These are phyloP conservation scores for Trichosanthes truncata DNA, from an alignment of 306 rosid genomes.

Conservation along the genomic window DNA sequence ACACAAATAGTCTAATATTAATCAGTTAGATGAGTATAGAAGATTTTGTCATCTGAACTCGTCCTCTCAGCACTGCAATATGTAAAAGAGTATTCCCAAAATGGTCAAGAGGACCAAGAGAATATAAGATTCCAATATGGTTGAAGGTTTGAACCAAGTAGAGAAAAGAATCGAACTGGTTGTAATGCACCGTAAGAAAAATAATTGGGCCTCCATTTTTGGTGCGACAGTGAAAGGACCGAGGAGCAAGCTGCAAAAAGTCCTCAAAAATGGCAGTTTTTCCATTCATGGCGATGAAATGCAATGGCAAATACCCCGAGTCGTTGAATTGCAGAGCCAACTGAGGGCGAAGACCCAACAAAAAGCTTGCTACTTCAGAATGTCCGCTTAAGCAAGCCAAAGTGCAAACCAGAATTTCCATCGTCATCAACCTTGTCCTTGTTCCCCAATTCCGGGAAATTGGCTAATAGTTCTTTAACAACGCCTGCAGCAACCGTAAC, in stretches of 20 bases:
- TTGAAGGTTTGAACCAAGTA: constrained; percentile 27
- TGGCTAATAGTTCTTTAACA: constrained; percentile 38
- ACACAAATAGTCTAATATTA: too few species aligned
- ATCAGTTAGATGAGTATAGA: too few species aligned
- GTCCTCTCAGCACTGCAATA: constrained; percentile 37
- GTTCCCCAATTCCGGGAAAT: constrained; percentile 17
- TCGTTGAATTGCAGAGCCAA: constrained; percentile 31
- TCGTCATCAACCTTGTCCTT: constrained; percentile 23
- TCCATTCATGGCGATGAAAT: constrained; percentile 43
- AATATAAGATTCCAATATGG: constrained; percentile 26
- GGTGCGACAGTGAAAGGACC: constrained; percentile 33
- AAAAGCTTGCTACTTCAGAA: constrained; percentile 40
- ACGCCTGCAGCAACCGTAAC: too few species aligned
- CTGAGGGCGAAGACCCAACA: constrained; percentile 26
- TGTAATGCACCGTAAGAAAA: constrained; percentile 50
- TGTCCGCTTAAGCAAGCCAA: constrained; percentile 40
- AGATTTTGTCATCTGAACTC: constrained; percentile 33
- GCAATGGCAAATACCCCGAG: constrained; percentile 56
- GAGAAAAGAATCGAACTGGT: constrained; percentile 35
- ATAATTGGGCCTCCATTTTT: constrained; percentile 49
- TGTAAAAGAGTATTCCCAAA: constrained; percentile 50
- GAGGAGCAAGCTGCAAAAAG: constrained; percentile 27
- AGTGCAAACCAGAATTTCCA: constrained; percentile 43
- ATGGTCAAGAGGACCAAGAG: constrained; percentile 21
- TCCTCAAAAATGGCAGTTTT: constrained; percentile 36